Evolutionary conservation across 305 asterid genomes (phyloP).

Genomic region (Vinca major): DNA sequence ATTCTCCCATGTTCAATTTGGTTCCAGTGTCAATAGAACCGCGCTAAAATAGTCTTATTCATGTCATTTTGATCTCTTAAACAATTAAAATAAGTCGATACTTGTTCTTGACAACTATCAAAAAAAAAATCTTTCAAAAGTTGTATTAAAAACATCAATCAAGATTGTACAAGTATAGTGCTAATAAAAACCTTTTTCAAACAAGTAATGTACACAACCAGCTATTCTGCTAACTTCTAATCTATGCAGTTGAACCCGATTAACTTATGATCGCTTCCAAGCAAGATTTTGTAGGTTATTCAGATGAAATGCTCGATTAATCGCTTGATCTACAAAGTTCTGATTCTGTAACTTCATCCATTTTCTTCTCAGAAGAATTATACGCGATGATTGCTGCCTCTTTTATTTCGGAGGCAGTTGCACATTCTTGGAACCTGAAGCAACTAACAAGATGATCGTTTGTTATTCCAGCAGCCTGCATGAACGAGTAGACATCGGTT

Average conservation of each 20-base stretch:
- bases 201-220: slow-evolving; percentile 8
- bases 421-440: slow-evolving; percentile 37
- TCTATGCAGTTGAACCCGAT: neutral
- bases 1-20: too few relatives aligned
- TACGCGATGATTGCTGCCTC: slow-evolving; percentile 5
- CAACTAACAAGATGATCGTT: slow-evolving; percentile 40
- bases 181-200: neutral
- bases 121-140: too few relatives aligned
- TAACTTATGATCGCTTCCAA: neutral
- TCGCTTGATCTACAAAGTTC: slow-evolving; percentile 23
- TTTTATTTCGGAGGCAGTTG: slow-evolving; percentile 15
- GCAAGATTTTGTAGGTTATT: slow-evolving; percentile 5
- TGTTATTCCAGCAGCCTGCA: slow-evolving; percentile 44
- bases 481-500: slow-evolving; percentile 33
- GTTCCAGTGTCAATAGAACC: too few relatives aligned
- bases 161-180: too few relatives aligned
- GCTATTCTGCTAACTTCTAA: slow-evolving; percentile 5
- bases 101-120: too few relatives aligned
- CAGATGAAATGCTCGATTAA: slow-evolving; percentile 27
- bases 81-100: too few relatives aligned
- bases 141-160: too few relatives aligned
- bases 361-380: slow-evolving; percentile 12
- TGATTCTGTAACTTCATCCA: slow-evolving; percentile 13
- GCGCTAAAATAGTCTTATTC: too few relatives aligned
- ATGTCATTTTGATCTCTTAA: too few relatives aligned